phyloP scores from a whole-genome alignment of 345 rosid species.

The Rhodamnia argentea region DNA sequence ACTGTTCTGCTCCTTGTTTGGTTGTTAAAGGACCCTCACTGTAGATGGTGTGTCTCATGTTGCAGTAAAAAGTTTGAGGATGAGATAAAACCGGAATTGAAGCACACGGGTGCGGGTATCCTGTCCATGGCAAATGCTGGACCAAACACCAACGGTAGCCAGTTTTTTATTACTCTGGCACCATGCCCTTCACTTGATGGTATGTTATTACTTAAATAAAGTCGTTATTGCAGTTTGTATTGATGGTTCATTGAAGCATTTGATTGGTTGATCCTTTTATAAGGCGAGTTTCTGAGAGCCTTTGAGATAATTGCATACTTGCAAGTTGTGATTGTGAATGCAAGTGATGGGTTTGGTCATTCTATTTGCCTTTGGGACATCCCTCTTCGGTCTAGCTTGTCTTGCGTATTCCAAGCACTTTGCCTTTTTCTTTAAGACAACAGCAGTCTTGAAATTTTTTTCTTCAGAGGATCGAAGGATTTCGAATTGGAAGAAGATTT shows the following conservation, averaged over 20 bases:
- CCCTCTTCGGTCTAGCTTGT: background rate
- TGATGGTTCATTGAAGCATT: background rate
- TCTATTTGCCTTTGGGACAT: background rate
- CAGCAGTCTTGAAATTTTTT: background rate
- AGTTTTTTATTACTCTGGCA: constrained; percentile 85
- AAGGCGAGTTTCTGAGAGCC: background rate
- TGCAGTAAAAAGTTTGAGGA: constrained; percentile 74
- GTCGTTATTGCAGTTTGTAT: background rate
- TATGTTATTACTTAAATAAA: constrained; percentile 8
- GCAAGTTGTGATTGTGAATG: background rate
- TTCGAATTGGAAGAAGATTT: background rate
- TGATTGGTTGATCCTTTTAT: background rate
- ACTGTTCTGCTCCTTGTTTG: background rate
- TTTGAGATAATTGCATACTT: background rate
- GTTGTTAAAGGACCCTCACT: background rate
- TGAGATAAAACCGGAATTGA: constrained; percentile 73
- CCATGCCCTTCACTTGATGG: constrained; percentile 85
- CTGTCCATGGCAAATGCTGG: constrained; percentile 98
- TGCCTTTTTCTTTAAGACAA: background rate
- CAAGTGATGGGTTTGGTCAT: background rate
- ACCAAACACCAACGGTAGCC: constrained; percentile 87
- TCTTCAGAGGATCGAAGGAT: background rate
- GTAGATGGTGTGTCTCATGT: background rate
- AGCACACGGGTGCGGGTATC: constrained; percentile 94
- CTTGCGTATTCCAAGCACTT: background rate